These are phyloP conservation scores for Leishmania gerbilli DNA, from an alignment of 208 protist species.

Conservation along the genomic window DNA sequence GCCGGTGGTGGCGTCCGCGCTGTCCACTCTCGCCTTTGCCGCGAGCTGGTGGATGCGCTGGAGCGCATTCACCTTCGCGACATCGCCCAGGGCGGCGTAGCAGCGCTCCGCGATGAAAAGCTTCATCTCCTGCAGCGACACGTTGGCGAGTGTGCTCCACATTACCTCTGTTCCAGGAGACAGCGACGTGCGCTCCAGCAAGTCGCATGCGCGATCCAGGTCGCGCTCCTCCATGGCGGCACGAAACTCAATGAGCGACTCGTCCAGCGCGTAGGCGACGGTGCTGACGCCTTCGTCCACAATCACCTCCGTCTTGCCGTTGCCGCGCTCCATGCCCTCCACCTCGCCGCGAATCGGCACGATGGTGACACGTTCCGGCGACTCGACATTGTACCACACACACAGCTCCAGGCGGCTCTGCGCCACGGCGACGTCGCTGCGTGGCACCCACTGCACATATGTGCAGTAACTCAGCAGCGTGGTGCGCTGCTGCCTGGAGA, in stretches of 20 bases:
- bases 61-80: constrained; percentile 93
- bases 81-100: constrained; percentile 95
- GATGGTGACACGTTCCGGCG: constrained; percentile 93
- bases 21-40: constrained; percentile 52
- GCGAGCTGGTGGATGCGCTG: constrained; percentile 89
- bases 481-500: constrained; percentile 82
- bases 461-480: constrained; percentile 96
- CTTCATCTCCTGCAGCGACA: constrained; percentile 89
- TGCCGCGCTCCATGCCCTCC: constrained; percentile 94
- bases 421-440: constrained; percentile 98
- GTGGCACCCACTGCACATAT: constrained; percentile 98
- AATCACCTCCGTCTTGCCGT: constrained; percentile 96
- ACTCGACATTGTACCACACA: constrained; percentile 98
- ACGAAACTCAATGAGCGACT: constrained; percentile 97
- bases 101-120: constrained; percentile 95
- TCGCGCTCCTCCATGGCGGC: constrained; percentile 94
- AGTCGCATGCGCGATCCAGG: constrained; percentile 89
- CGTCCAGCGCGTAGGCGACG: constrained; percentile 95
- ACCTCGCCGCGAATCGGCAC: constrained; percentile 97
- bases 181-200: constrained; percentile 89
- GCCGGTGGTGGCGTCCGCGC: constrained; percentile 62
- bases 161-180: constrained; percentile 95
- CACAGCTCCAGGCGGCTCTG: constrained; percentile 96
- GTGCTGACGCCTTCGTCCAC: constrained; percentile 96
- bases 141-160: constrained; percentile 90